Conservation (phyloP, 306 rosid species). For the Citrullus mucosospermus region DNA sequence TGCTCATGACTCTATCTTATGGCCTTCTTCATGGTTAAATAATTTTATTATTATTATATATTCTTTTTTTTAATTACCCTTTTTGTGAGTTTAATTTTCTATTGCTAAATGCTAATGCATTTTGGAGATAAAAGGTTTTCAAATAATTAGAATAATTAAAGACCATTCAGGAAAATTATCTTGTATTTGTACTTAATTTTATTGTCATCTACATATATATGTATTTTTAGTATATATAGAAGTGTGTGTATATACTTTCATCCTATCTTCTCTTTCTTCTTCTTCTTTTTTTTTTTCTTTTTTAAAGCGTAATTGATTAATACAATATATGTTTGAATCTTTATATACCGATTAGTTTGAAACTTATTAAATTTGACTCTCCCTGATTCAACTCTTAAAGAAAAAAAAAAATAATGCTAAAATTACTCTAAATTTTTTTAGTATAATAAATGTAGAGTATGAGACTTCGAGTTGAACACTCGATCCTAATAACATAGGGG, state of each 20-base stretch:
- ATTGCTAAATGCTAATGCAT: background rate
- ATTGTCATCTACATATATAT: background rate
- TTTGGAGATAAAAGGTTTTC: background rate
- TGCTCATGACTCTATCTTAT: constrained; percentile 87
- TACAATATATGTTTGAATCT: too few species aligned
- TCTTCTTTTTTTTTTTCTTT: too few species aligned
- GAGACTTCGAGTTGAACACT: too few species aligned
- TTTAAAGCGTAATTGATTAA: too few species aligned
- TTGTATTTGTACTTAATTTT: background rate
- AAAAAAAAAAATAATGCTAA: too few species aligned
- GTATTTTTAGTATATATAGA: background rate
- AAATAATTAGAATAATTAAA: background rate
- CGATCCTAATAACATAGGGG: too few species aligned
- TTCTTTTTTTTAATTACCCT: background rate
- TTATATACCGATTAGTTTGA: too few species aligned
- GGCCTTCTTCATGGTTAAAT: constrained; percentile 76
- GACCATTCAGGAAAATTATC: background rate
- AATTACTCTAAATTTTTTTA: too few species aligned
- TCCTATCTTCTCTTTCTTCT: too few species aligned
- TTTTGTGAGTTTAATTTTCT: background rate
- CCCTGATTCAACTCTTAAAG: too few species aligned
- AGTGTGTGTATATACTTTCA: background rate
- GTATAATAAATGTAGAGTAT: too few species aligned
- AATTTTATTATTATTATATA: background rate
- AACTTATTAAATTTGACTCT: too few species aligned